Conservation (phyloP, 805 yeast genomes). For the Starmerella floricola region DNA sequence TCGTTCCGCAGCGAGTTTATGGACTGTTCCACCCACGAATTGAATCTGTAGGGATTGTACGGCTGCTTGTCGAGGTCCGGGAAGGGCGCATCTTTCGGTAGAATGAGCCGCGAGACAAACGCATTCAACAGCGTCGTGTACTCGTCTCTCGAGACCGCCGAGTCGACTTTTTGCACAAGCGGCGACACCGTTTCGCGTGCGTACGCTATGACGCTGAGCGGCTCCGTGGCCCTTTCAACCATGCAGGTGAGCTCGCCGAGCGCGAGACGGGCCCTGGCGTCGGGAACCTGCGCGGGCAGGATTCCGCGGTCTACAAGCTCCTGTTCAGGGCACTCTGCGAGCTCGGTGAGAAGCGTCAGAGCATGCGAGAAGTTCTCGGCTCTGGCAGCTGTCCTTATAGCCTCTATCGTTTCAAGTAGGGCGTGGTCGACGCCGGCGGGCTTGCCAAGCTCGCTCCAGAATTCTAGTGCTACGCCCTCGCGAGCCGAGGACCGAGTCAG, state of each 20-base stretch:
- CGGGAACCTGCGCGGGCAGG: background rate
- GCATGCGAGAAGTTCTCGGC: background rate
- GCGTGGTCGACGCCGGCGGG: background rate
- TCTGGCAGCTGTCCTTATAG: background rate
- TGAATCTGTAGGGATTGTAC: background rate
- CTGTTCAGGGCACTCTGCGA: background rate
- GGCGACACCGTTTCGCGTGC: slow-evolving; percentile 7
- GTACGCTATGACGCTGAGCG: slow-evolving; percentile 1
- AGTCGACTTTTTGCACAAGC: slow-evolving; percentile 1
- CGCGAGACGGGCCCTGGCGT: background rate
- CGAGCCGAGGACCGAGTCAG: background rate
- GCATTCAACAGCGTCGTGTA: slow-evolving; percentile 1
- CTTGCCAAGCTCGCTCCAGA: background rate
- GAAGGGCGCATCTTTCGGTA: background rate
- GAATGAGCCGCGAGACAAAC: slow-evolving; percentile 4
- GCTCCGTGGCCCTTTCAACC: background rate
- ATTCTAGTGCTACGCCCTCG: background rate
- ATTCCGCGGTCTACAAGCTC: background rate
- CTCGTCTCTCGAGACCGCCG: background rate
- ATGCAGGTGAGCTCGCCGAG: slow-evolving; percentile 1
- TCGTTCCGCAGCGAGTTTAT: background rate
- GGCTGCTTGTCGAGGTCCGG: background rate
- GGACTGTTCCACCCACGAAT: background rate
- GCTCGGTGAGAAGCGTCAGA: background rate
- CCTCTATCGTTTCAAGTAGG: background rate